These are phyloP conservation scores for Glarea lozoyensis DNA, from an alignment of 495 filamentous ascomycete species.

Conservation along the genomic window DNA sequence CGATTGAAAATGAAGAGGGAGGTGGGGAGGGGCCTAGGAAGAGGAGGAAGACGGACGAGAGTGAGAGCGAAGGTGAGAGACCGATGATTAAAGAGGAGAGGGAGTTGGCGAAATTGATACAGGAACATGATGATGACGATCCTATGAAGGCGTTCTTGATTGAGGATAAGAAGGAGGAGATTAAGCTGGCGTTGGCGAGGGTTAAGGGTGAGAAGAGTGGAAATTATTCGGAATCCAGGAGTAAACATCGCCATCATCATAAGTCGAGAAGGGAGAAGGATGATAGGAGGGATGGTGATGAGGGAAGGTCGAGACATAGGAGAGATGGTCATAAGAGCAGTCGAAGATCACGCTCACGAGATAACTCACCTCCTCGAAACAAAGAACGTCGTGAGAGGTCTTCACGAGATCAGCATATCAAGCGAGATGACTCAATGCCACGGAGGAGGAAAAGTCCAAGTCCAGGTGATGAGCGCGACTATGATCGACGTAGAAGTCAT, in stretches of 20 bases:
- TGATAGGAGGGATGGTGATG: conserved; percentile 24
- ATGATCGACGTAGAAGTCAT: neutral
- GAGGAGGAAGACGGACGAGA: conserved; percentile 19
- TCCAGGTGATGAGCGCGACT: neutral
- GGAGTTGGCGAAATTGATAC: conserved; percentile 66
- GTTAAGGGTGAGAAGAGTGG: conserved; percentile 26
- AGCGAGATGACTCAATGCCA: neutral
- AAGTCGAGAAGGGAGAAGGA: conserved; percentile 9
- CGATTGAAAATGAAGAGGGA: conserved; percentile 26
- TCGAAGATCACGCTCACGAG: conserved; percentile 14
- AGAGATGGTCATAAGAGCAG: too few relatives aligned
- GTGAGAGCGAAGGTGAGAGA: conserved; percentile 29
- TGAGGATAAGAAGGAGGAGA: conserved; percentile 81
- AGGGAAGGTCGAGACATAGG: conserved; percentile 6
- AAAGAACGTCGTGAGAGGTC: conserved; percentile 14
- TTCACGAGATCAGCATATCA: neutral
- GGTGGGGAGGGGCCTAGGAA: conserved; percentile 27
- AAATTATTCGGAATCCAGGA: conserved; percentile 26
- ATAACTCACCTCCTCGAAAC: conserved; percentile 10
- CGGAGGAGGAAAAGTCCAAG: neutral
- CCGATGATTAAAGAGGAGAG: conserved; percentile 53
- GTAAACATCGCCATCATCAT: conserved; percentile 47
- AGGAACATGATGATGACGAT: conserved; percentile 87
- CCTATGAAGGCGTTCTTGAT: conserved; percentile 92
- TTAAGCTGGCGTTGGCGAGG: conserved; percentile 57